phyloP scores from a whole-genome alignment of 2,329 filamentous ascomycete species.

The Fonsecaea pugnacius region DNA sequence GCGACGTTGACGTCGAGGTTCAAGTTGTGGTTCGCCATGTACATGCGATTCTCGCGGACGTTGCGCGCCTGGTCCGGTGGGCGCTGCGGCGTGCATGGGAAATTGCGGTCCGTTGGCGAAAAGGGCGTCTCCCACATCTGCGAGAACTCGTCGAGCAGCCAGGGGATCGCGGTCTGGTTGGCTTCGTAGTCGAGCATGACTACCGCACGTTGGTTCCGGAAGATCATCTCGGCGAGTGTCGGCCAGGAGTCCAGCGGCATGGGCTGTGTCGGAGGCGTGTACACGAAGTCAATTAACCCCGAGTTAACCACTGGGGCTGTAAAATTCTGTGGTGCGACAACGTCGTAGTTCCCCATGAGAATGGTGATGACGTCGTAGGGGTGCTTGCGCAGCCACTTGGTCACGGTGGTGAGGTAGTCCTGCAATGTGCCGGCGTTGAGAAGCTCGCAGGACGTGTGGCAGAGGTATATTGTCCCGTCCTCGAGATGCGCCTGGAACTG shows the following conservation, averaged over 20 bases:
- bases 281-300: slow-evolving; percentile 74
- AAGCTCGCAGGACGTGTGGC: slow-evolving; percentile 81
- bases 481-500: slow-evolving; percentile 63
- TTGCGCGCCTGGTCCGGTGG: slow-evolving; percentile 61
- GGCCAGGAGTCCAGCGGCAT: slow-evolving; percentile 81
- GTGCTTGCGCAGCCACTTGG: slow-evolving; percentile 72
- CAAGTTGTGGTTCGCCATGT: slow-evolving; percentile 88
- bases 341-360: slow-evolving; percentile 81
- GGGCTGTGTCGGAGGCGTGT: slow-evolving; percentile 70
- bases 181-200: slow-evolving; percentile 86
- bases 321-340: slow-evolving; percentile 68
- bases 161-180: slow-evolving; percentile 77
- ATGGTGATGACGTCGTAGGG: slow-evolving; percentile 89
- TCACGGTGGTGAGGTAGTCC: slow-evolving; percentile 71
- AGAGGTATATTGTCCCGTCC: slow-evolving; percentile 71
- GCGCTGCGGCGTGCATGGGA: slow-evolving; percentile 79
- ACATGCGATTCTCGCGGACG: slow-evolving; percentile 67
- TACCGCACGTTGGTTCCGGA: slow-evolving; percentile 71
- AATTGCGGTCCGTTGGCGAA: slow-evolving; percentile 68
- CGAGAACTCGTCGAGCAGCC: slow-evolving; percentile 83
- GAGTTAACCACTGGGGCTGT: slow-evolving; percentile 70
- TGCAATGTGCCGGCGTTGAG: slow-evolving; percentile 80
- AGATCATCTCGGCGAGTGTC: slow-evolving; percentile 75
- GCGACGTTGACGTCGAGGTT: slow-evolving; percentile 76
- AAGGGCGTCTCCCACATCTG: slow-evolving; percentile 93